These are phyloP conservation scores for Trichoderma sp. DNA, from an alignment of 2,329 filamentous ascomycete genomes.

Conservation along the genomic window DNA sequence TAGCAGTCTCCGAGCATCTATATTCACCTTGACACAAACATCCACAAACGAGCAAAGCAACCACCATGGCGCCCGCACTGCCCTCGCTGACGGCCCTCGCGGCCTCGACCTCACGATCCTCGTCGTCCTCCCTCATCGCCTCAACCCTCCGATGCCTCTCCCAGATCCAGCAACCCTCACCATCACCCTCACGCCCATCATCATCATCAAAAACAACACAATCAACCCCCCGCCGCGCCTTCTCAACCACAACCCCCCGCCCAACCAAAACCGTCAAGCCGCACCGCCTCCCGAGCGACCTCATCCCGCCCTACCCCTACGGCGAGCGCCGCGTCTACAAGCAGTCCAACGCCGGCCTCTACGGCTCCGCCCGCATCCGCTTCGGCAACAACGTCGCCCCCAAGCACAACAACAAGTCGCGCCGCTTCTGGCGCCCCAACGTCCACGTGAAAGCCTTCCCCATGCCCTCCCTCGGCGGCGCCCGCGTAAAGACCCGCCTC, in stretches of 20 bases:
- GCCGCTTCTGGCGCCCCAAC: conserved; percentile 75
- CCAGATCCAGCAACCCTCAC: not conserved
- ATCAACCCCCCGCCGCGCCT: conserved; percentile 35
- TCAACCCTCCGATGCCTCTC: conserved; percentile 20
- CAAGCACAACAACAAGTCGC: conserved; percentile 68
- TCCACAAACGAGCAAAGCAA: not conserved
- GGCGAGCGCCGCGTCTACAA: conserved; percentile 72
- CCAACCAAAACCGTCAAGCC: conserved; percentile 48
- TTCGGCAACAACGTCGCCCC: conserved; percentile 80
- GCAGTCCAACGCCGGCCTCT: conserved; percentile 76
- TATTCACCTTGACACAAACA: too few relatives aligned
- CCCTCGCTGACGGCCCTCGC: conserved; percentile 24
- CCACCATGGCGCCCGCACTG: conserved; percentile 13
- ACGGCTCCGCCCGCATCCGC: conserved; percentile 69
- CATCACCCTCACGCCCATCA: too few relatives aligned
- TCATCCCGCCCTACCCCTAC: conserved; percentile 72
- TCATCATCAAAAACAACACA: not conserved
- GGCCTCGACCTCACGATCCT: conserved; percentile 16
- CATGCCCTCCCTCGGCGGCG: conserved; percentile 61
- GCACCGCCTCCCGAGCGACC: conserved; percentile 49
- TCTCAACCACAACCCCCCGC: conserved; percentile 44
- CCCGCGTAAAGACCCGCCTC: conserved; percentile 67
- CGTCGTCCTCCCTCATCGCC: conserved; percentile 22
- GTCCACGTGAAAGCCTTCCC: conserved; percentile 69
- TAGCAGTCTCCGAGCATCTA: not conserved